Base-by-base conservation (phyloP, 257 asterid genomes). In the Salvia splendens region DNA sequence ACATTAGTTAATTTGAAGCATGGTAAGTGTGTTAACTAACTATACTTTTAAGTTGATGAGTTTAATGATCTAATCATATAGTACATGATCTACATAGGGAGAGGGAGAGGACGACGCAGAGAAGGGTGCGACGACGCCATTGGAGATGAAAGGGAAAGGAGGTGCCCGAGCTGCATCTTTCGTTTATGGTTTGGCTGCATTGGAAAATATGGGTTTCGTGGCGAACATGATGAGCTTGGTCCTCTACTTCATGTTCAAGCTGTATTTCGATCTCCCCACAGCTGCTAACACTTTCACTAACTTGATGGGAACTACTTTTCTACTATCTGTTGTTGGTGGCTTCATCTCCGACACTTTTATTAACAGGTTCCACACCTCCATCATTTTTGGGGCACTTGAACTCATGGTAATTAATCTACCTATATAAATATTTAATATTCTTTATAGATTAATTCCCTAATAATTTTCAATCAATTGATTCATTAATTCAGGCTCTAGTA, bases 321-420 rank as follows among this genome's bases (percentile, higher is more conserved):
- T 90, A 85, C 97, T 90, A 42, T 51, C 95, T 14, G 59, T 83
- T 8, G 70, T 87, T 36, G 91, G 97, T 45, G 97, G 87, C 33
- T 85, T 90, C 85, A 81, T 90, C 64, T 86, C 95, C 4, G 97
- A 90, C 69, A 86, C 94, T 33, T 87, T 75, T 71, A 69, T 87
- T 63, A 72, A 84, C 73, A 64, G 95, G 61, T 78, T 80, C 77
- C 78, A 70, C 20, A 84, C 97, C 5, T 58, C 77, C 59, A 79
- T 90, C 71, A 81, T 87, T 46, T 90, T 90, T 51, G 97, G 95
- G 3, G 35, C 72, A 0, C 7, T 86, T 0, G 97, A 90, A 77
- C 28, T 87, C 20, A 0, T 78, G 76, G 97, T 89, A 76, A 33
- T 4, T 40, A 6, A 38, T 38, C 8, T 5, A 38, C 8, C 2